Evolutionary conservation across 2,329 filamentous ascomycete species (phyloP), one percentile per base, ranked within the genome.

Genomic region (Fusarium gaditjirri): DNA sequence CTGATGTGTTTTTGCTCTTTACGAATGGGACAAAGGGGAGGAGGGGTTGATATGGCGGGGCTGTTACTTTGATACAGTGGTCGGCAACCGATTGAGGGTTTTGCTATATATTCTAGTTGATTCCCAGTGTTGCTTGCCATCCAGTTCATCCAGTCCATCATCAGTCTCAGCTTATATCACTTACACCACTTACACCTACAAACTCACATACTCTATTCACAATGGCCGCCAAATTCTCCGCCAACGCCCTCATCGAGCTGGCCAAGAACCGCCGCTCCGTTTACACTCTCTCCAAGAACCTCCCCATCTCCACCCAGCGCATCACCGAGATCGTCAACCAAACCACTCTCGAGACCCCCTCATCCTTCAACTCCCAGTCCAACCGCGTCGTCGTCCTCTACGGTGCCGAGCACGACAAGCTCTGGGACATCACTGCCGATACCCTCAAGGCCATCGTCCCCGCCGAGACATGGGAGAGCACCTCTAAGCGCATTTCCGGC

Each of bases 341-440:
- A 74, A 86, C 90, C 60, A 85, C 96, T 74, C 85, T 89, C 66
- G 86, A 94, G 81, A 87, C 92, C 4, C 95, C 95, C 44, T 92
- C 89, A 57, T 90, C 91, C 72, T 98, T 97, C 91, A 97, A 98
- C 90, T 93, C 90, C 44, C 95, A 97, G 86, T 90, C 90, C 75
- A 92, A 93, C 74, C 91, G 95, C 66, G 84, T 92, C 65, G 88
- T 97, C 52, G 88, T 97, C 56, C 89, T 98, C 60, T 87, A 96
- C 78, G 91, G 92, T 78, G 89, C 88, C 70, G 93, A 97, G 82
- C 95, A 98, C 85, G 91, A 94, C 77, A 92, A 93, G 84, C 90
- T 97, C 76, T 98, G 95, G 95, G 91, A 94, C 80, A 86, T 94
- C 66, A 87, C 90, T 61, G 82, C 85, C 68, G 89, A 91, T 23